These are phyloP conservation scores for Saraca asoca DNA, from an alignment of 331 rosid species.

Conservation along the genomic window DNA sequence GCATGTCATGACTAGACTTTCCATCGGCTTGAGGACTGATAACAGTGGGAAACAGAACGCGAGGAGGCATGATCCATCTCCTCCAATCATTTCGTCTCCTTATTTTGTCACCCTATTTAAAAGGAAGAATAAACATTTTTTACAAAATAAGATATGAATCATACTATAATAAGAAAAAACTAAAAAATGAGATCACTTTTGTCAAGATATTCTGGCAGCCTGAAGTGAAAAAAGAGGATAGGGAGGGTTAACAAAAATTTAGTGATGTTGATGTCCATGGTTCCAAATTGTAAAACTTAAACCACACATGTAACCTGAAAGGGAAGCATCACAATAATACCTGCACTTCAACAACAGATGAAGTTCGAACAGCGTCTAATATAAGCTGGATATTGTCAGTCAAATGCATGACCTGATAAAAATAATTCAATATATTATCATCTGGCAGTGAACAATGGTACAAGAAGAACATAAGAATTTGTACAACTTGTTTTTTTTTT, in stretches of 20 bases:
- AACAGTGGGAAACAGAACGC: constrained; percentile 39
- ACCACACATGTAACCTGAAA: background rate
- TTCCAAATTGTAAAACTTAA: constrained; percentile 1
- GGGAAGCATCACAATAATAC: constrained; percentile 41
- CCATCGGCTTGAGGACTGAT: constrained; percentile 41
- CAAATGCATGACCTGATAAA: constrained; percentile 60
- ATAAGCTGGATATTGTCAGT: constrained; percentile 67
- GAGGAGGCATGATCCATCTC: constrained; percentile 64
- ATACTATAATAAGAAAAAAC: too few relatives aligned
- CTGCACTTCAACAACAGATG: constrained; percentile 65
- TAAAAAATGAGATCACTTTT: constrained; percentile 14
- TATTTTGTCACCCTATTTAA: constrained; percentile 65
- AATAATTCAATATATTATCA: constrained; percentile 16
- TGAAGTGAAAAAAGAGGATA: background rate
- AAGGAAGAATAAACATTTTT: constrained; percentile 21
- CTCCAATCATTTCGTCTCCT: constrained; percentile 65
- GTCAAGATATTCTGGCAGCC: background rate
- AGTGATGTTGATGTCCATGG: background rate
- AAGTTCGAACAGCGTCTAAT: constrained; percentile 62
- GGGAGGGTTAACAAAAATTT: background rate
- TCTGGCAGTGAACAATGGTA: constrained; percentile 13
- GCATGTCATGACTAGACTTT: constrained; percentile 43
- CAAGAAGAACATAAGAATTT: background rate
- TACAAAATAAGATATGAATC: constrained; percentile 19
- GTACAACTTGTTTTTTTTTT: too few relatives aligned